Evolutionary conservation across 1,284 basidiomycete genomes (phyloP), one percentile per base, ranked within the genome.

Genomic region (Rhodotorula sp.): DNA sequence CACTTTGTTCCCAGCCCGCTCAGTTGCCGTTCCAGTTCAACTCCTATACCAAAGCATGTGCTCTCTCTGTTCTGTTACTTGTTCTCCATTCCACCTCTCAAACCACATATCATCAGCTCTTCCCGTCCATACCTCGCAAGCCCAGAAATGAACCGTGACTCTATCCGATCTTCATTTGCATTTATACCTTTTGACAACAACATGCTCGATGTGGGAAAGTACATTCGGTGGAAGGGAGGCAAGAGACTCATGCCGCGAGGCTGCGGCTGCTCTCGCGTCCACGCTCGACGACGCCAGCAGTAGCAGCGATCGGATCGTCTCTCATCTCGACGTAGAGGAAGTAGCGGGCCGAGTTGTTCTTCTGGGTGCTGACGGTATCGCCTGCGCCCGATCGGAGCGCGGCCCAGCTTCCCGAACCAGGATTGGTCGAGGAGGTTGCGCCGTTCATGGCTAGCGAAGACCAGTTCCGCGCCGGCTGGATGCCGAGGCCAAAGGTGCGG

Each of bases 401-500:
- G 29, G 48, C 26, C 49, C 61, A 58, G 21, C 23, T 39, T 16
- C 68, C 56, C 15, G 62, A 39, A 21, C 54, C 56, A 46, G 39
- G 20, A 12, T 29, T n/a, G 18, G 48, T 23, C 4, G 48, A 51
- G 43, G 65, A 49, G 23, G 58, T 46, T 3, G 64, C 57, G 23
- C 64, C 64, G 29, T 60, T 48, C n/a, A 68, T 57, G 12, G 70
- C 54, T 23, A 72, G 57, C 12, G 67, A 51, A 15, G 62, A 23
- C 70, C 70, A 72, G 18, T 64, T 65, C 16, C 70, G 58, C 0
- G 70, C 67, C 15, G 70, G 64, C 20, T n/a, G n/a, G 43, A 72
- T 65, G 12, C 29, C 43, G 39, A 59, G 66, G 15, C 34, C 16
- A 51, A 72, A 72, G 67, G 68, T 72, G 47, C 70, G 51, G 63